These are phyloP conservation scores for Eimeria falciformis DNA, from an alignment of 169 alveolate species.

Conservation along the genomic window DNA sequence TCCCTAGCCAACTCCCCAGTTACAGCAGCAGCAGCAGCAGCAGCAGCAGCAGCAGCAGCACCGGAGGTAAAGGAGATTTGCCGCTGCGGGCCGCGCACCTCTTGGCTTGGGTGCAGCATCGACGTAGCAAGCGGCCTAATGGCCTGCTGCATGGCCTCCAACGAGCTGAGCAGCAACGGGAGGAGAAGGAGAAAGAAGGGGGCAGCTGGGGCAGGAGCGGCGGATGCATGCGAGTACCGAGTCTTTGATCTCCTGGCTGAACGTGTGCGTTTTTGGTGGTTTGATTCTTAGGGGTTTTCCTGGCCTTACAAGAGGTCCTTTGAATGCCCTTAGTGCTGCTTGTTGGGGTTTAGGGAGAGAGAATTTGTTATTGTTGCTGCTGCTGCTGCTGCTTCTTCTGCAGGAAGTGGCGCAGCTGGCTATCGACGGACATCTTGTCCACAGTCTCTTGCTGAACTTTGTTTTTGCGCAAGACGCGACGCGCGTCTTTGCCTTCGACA, in stretches of 20 bases:
- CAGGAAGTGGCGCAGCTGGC: conserved; percentile 53
- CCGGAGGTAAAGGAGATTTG: conserved; percentile 60
- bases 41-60: conserved; percentile 65
- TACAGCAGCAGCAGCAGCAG: conserved; percentile 25
- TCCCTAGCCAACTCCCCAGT: neutral
- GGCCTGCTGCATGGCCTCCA: conserved; percentile 58
- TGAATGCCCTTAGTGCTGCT: too few relatives aligned
- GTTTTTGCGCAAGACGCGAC: conserved; percentile 35
- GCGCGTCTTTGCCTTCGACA: conserved; percentile 63
- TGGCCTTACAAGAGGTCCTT: neutral
- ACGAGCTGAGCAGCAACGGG: conserved; percentile 10
- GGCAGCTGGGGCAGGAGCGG: conserved; percentile 42
- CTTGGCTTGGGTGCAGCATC: conserved; percentile 63
- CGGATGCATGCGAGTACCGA: conserved; percentile 60
- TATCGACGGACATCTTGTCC: conserved; percentile 53
- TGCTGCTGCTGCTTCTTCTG: neutral
- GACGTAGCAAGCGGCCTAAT: conserved; percentile 70
- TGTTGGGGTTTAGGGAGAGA: neutral
- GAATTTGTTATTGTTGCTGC: neutral
- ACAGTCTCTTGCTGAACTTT: conserved; percentile 34
- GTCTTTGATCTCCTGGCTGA: conserved; percentile 56
- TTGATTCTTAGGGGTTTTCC: neutral
- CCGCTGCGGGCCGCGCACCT: neutral
- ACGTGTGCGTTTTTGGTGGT: neutral
- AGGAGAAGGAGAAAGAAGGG: conserved; percentile 60